Conservation (phyloP, 148 eudicot genomes). For the Dianthus caryophyllus region DNA sequence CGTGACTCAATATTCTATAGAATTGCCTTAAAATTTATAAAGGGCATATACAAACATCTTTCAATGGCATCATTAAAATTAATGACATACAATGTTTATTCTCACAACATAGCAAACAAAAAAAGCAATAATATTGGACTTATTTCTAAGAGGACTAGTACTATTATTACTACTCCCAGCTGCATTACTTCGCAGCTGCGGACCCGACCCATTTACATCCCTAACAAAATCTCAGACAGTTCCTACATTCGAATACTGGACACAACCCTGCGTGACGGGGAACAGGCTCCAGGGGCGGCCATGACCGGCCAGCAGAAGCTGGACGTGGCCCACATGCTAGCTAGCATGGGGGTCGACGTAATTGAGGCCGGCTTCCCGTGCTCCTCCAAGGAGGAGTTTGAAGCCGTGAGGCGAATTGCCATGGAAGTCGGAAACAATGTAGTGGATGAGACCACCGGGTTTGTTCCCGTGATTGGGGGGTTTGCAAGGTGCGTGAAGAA, state of each 20-base stretch:
- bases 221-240: constrained; percentile 48
- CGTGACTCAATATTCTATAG: no score
- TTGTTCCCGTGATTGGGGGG: constrained; percentile 37
- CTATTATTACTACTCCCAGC: no score
- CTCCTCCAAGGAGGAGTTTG: constrained; percentile 51
- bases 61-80: no score
- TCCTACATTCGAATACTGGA: constrained; percentile 47
- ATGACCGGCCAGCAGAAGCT: constrained; percentile 62
- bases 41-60: no score
- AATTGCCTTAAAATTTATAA: no score
- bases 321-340: constrained; percentile 52
- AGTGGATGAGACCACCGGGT: constrained; percentile 21
- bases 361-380: constrained; percentile 74
- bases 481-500: constrained; percentile 54
- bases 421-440: constrained; percentile 42
- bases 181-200: background rate
- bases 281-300: constrained; percentile 68
- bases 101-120: no score
- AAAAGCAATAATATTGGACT: no score
- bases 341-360: constrained; percentile 56
- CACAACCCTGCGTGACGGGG: constrained; percentile 71
- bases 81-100: no score
- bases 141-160: no score
- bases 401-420: constrained; percentile 50
- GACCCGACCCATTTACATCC: constrained; percentile 45